phyloP scores from a whole-genome alignment of 139 green algal genomes.

The Yamagishiella unicocca region DNA sequence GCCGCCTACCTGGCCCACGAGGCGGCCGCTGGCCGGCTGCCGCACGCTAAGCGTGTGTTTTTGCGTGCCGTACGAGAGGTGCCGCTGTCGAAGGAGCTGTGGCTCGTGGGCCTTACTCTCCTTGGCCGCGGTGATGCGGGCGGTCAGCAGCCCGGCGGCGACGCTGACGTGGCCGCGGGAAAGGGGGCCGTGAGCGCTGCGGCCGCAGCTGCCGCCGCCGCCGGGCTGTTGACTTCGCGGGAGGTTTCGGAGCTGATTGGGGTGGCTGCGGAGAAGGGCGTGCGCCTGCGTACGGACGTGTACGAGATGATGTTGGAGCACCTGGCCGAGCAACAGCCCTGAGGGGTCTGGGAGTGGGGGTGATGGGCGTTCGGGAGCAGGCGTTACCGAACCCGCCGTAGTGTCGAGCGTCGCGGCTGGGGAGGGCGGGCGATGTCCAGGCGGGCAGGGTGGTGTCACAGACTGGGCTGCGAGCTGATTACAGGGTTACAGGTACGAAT shows the following conservation, averaged over 20 bases:
- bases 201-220: constrained; percentile 58
- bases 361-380: too few relatives aligned
- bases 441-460: too few relatives aligned
- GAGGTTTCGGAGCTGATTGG: constrained; percentile 79
- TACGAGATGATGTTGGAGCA: constrained; percentile 78
- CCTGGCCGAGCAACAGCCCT: constrained; percentile 42
- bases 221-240: constrained; percentile 1
- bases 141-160: background rate
- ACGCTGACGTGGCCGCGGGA: background rate
- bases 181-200: constrained; percentile 77
- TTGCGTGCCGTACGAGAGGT: constrained; percentile 81
- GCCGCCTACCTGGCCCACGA: background rate
- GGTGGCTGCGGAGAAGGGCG: constrained; percentile 77
- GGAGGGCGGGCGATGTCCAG: too few relatives aligned
- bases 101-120: constrained; percentile 77
- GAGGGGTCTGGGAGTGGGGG: too few relatives aligned
- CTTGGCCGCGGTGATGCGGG: constrained; percentile 55
- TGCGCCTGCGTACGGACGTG: constrained; percentile 80
- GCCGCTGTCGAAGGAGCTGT: constrained; percentile 84
- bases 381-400: too few relatives aligned
- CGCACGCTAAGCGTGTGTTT: constrained; percentile 73
- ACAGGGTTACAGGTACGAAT: too few relatives aligned
- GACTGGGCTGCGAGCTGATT: too few relatives aligned
- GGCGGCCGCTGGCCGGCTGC: background rate
- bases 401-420: too few relatives aligned